Base-by-base conservation (phyloP, 2,329 filamentous ascomycete species). In the Drechslerella coelobrocha region DNA sequence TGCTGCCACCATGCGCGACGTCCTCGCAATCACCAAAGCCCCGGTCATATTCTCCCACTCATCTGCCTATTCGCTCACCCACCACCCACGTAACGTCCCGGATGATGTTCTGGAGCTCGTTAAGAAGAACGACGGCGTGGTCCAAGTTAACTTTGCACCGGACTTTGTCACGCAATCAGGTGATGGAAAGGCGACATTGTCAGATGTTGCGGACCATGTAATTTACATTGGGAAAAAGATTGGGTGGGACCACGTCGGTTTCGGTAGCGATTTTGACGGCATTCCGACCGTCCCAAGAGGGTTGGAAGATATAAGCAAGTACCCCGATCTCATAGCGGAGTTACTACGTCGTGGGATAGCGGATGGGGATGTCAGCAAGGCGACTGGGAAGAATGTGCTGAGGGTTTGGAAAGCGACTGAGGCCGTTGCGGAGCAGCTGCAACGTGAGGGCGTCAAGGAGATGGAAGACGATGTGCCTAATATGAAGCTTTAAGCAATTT, bases 1-100 rank as follows among this genome's bases (percentile, higher is more conserved):
- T 75, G 84, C 85, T 62, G 89, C 93, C 68, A 96, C 92, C 0
- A 94, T 95, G 90, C 81, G 87, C 5, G 90, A 96, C 75, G 90
- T 93, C 0, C 84, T 97, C 0, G 86, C 85, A 12, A 78, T 80
- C 1, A 78, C 78, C 7, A 81, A 82, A 21, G 92, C 93, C 0
- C 92, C 93, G 0, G 84, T 94, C 3, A 94, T 97, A 65, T 97
- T 91, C 82, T 91, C 88, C 65, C 93, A 97, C 78, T 94, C 89
- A 74, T 93, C 89, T 3, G 90, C 89, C 1, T 88, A 89, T 75
- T 83, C 86, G 1, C 77, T 97, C 21, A 97, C 92, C 77, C 90
- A 90, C 6, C 92, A 97, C 79, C 91, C 92, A 8, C 86, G 93
- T 31, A 97, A 97, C 75, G 92, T 96, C 6, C 90, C 90, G 0